Base-by-base conservation (phyloP, 1,284 basidiomycete genomes). In the Sanghuangporus weigelae region DNA sequence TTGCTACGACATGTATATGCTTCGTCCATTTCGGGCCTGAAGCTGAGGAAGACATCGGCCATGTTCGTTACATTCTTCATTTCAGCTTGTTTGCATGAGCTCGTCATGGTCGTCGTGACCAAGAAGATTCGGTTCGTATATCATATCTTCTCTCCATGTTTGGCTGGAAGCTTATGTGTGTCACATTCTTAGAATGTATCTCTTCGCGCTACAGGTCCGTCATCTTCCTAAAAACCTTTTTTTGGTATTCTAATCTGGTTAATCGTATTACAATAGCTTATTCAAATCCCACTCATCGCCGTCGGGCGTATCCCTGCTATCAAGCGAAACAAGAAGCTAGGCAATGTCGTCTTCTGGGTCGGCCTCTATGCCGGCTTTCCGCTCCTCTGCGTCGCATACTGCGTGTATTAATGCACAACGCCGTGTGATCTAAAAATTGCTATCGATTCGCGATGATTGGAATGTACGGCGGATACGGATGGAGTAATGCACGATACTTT, bases 31-130 rank as follows among this genome's bases (percentile, higher is more conserved):
- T 80, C 86, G 44, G 85, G 86, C 54, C 90, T 90, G 74, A 84
- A 87, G 59, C 75, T 97, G 46, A 91, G 90, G 39, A 85, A 84
- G 67, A 82, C 82, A 10, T 81, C 83, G 50, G 96, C 96, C 16
- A 95, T 96, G 82, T 87, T 96, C 70, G 67, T 95, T 57, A 99
- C 96, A 0, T 99, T 99, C 78, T 74, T 97, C 11, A 77, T 97
- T 49, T 94, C 91, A 62, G 95, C 95, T 0, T 82, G 85, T 59
- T 89, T 90, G 40, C 96, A 98, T 72, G 96, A 98, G 75, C 81
- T 99, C 55, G 95, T 99, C 64, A 99, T 99, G 96, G 89, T 90
- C 0, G 85, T 96, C 60, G 95, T 96, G n/a, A 93, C 92, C 39
- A 87, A 92, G 74, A 98, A 98, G 79, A 83, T 97, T 62, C 73